These are phyloP conservation scores for Jatropha podagrica DNA, from an alignment of 441 rosid genomes.

Conservation along the genomic window DNA sequence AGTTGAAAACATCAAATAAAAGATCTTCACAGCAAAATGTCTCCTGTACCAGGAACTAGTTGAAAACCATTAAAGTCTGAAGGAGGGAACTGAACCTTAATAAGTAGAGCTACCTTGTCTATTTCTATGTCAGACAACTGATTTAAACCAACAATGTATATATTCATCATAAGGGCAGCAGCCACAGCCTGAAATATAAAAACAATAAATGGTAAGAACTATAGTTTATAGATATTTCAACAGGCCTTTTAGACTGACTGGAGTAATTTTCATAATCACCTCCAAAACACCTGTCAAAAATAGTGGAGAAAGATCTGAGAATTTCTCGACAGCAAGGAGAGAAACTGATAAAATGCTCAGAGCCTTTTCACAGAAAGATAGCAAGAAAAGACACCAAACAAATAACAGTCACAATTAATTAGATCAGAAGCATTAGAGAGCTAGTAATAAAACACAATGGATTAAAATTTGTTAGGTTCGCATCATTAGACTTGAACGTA, in stretches of 20 bases:
- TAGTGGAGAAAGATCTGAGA: conserved; percentile 73
- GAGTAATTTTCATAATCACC: conserved; percentile 43
- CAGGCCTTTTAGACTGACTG: conserved; percentile 8
- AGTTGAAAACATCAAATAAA: neutral
- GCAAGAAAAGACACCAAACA: neutral
- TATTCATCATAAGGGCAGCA: conserved; percentile 95
- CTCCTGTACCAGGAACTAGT: neutral
- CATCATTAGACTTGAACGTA: conserved; percentile 38
- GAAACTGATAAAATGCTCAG: conserved; percentile 90
- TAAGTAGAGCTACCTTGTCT: conserved; percentile 66
- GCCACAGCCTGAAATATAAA: conserved; percentile 64
- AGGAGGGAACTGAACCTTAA: neutral
- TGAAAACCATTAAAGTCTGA: conserved; percentile 2
- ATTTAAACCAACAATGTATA: conserved; percentile 89
- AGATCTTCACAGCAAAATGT: conserved; percentile 1
- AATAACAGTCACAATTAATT: conserved; percentile 8
- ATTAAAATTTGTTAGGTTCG: neutral
- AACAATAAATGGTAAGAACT: neutral
- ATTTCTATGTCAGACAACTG: conserved; percentile 91
- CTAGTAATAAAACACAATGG: neutral
- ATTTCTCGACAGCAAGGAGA: conserved; percentile 79
- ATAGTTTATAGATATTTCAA: neutral
- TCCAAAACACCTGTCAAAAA: conserved; percentile 74
- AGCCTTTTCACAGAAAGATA: conserved; percentile 44
- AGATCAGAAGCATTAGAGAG: neutral